phyloP scores from a whole-genome alignment of 1,284 basidiomycete genomes.

The Trichosporon coremiiforme region DNA sequence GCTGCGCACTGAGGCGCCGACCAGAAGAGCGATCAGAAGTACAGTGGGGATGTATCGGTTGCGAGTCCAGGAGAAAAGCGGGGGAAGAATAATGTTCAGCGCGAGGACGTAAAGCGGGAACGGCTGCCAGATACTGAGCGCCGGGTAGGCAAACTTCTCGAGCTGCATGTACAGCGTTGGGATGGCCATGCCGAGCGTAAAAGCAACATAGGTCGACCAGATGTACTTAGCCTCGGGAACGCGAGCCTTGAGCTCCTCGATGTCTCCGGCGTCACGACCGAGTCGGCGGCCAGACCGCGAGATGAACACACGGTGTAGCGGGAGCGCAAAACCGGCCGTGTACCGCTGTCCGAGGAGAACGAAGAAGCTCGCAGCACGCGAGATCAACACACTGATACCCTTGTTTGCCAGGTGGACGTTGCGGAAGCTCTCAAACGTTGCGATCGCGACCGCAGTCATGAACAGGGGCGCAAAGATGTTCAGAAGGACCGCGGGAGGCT shows the following conservation, averaged over 20 bases:
- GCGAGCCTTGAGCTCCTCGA: conserved; percentile 13
- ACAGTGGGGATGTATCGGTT: conserved; percentile 14
- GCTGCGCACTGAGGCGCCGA: background rate
- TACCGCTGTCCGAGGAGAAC: conserved; percentile 24
- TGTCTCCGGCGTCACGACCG: background rate
- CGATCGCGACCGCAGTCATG: conserved; percentile 12
- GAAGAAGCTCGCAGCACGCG: conserved; percentile 22
- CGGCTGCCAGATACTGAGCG: conserved; percentile 29
- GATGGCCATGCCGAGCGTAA: conserved; percentile 3
- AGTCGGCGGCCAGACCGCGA: background rate
- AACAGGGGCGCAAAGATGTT: conserved; percentile 22
- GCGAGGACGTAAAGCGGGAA: conserved; percentile 29
- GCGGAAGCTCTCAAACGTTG: conserved; percentile 25
- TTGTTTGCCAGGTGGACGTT: conserved; percentile 19
- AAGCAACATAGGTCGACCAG: conserved; percentile 22
- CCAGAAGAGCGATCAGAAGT: conserved; percentile 15
- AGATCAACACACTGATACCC: background rate
- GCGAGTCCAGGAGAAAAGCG: background rate
- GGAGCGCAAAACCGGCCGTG: conserved; percentile 24
- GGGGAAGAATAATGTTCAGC: conserved; percentile 23
- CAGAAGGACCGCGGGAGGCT: conserved; percentile 22
- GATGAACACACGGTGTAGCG: conserved; percentile 22
- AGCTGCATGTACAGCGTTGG: conserved; percentile 18
- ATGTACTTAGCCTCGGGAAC: conserved; percentile 22
- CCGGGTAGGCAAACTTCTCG: conserved; percentile 15